phyloP scores from a whole-genome alignment of 2,329 filamentous ascomycete genomes.

The Penicillium sp. region DNA sequence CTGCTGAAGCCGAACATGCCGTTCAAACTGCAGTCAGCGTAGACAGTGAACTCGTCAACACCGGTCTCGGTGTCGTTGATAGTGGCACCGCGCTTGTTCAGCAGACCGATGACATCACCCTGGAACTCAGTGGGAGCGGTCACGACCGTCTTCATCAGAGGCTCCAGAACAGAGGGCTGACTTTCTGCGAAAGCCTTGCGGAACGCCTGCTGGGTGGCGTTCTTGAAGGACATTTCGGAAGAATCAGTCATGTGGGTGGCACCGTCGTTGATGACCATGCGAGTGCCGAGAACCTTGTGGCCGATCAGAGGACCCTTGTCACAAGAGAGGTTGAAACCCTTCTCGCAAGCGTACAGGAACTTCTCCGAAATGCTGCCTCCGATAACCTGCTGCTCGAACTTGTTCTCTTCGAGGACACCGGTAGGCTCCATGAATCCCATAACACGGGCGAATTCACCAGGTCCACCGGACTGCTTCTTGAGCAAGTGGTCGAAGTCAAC shows the following conservation, averaged over 20 bases:
- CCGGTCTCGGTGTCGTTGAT: conserved; percentile 96
- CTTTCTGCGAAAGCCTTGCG: conserved; percentile 84
- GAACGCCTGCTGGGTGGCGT: conserved; percentile 94
- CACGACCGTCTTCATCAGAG: conserved; percentile 97
- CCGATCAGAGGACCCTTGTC: conserved; percentile 87
- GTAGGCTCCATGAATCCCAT: conserved; percentile 89
- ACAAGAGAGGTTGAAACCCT: conserved; percentile 83
- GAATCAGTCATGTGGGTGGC: conserved; percentile 98
- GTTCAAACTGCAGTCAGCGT: conserved; percentile 89
- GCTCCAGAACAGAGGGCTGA: conserved; percentile 83
- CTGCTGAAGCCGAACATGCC: conserved; percentile 97
- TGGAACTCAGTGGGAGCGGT: conserved; percentile 97
- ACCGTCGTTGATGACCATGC: conserved; percentile 93
- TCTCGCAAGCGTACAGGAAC: conserved; percentile 89
- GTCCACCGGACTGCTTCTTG: conserved; percentile 92
- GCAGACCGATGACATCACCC: conserved; percentile 86
- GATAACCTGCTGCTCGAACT: conserved; percentile 82
- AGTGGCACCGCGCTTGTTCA: conserved; percentile 95
- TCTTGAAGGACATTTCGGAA: conserved; percentile 93
- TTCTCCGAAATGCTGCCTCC: conserved; percentile 94
- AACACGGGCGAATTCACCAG: conserved; percentile 92
- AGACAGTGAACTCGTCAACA: conserved; percentile 87
- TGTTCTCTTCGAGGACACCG: conserved; percentile 68
- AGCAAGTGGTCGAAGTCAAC: conserved; percentile 89
- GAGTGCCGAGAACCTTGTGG: conserved; percentile 84